Evolutionary conservation across 192 early-diverging fungal genomes (phyloP), one percentile per base, ranked within the genome.

Genomic region (Gamsiella multidivaricata): DNA sequence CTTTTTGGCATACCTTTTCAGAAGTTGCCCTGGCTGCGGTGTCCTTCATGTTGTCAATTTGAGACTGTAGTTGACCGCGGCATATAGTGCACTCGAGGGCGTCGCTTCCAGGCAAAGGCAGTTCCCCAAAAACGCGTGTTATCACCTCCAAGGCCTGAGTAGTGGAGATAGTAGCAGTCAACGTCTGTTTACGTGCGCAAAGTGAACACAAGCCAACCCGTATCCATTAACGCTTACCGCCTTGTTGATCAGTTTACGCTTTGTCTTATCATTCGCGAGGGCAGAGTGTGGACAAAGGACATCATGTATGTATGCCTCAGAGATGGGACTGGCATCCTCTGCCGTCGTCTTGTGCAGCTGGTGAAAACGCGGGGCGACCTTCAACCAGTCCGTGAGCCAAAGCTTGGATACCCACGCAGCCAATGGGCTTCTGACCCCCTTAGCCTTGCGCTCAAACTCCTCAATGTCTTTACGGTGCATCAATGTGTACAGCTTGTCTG

Each of bases 401-500:
- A 36, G 1, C 22, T 59, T 68, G 33, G 74, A 78, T 41, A 78
- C 39, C 74, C 74, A 78, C 0, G 23, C 59, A 20, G 32, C 34
- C n/a, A 39, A 2, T 18, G 65, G 11, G 20, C 60, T 64, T 26
- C 46, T 33, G 2, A 29, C 52, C 0, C 46, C 50, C 25, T 69
- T 78, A 3, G 31, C 12, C 29, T 51, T 34, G 8, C 53, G 50
- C 9, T 69, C 65, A 43, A 73, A 64, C 25, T 59, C 60, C 0
- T 80, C 79, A 0, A 61, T 22, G 23, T 80, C 79, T 53, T 45
- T 33, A 3, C 57, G 63, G 22, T 80, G 79, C 4, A 45, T 33
- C 5, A 73, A 37, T 8, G 14, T 18, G n/a, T 80, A 80, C 18
- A 73, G 65, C 36, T 80, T 80, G 51, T 73, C 70, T 68, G 43